A percentile compares a stretch with the other conserved stretches of the same genome.
Conservation (phyloP, 495 filamentous ascomycete species). For the Podospora pseudopauciseta region DNA sequence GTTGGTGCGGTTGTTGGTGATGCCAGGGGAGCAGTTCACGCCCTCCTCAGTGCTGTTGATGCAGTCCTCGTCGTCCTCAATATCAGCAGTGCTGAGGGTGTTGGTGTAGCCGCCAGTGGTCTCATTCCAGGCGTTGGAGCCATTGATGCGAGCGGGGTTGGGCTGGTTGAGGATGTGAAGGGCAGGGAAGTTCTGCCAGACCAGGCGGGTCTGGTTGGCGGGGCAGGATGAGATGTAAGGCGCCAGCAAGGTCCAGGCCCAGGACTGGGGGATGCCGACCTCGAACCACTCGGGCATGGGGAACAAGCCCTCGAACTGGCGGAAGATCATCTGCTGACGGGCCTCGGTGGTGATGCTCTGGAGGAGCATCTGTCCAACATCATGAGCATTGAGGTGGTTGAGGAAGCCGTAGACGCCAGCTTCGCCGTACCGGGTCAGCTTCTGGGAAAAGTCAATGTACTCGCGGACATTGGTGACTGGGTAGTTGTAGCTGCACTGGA, state of each 20-base stretch:
- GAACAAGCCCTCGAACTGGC: conserved; percentile 78
- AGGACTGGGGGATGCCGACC: conserved; percentile 75
- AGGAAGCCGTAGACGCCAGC: conserved; percentile 82
- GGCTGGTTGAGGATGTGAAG: conserved; percentile 74
- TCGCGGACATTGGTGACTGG: conserved; percentile 73
- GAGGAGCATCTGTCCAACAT: conserved; percentile 67
- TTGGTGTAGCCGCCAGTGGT: conserved; percentile 48
- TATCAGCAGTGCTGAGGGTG: conserved; percentile 34
- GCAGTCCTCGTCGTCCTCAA: conserved; percentile 46
- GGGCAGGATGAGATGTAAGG: conserved; percentile 83
- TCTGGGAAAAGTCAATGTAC: conserved; percentile 83
- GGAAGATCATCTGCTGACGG: conserved; percentile 84
- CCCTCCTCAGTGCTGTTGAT: conserved; percentile 48
- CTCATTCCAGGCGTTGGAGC: conserved; percentile 53
- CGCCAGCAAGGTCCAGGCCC: conserved; percentile 82
- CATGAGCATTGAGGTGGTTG: conserved; percentile 72
- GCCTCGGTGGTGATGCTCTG: conserved; percentile 81
- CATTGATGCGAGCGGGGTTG: conserved; percentile 61
- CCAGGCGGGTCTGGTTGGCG: conserved; percentile 64
- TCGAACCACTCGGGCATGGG: conserved; percentile 87
- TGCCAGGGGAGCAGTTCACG: conserved; percentile 56
- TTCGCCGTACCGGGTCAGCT: conserved; percentile 78
- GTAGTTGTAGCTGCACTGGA: conserved; percentile 79
- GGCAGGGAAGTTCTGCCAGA: conserved; percentile 87
- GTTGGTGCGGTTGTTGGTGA: conserved; percentile 61